Percentiles rank a stretch among this genome's conserved stretches.
Conservation (phyloP, 495 filamentous ascomycete species). For the Xylaria scruposa region DNA sequence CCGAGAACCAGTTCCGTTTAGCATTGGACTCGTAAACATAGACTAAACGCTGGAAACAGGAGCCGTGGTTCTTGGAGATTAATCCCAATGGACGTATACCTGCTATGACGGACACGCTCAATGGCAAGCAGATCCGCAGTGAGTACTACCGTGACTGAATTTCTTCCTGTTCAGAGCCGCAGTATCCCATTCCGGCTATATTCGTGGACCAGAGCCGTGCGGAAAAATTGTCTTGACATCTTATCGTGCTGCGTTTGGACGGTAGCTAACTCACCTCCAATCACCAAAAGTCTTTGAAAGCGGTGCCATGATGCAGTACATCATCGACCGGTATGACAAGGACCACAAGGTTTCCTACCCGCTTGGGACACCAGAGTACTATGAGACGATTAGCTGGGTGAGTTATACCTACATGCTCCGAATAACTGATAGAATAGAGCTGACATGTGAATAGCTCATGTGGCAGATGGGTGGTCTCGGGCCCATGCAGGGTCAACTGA, state of each 20-base stretch:
- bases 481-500: conserved; percentile 91
- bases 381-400: conserved; percentile 81
- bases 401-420: conserved; percentile 16
- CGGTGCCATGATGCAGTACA: conserved; percentile 86
- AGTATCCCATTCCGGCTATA: not conserved
- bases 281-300: conserved; percentile 70
- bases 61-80: conserved; percentile 84
- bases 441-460: conserved; percentile 40
- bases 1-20: not conserved
- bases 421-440: not conserved
- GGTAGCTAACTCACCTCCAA: not conserved
- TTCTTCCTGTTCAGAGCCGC: not conserved
- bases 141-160: not conserved
- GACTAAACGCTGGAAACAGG: conserved; percentile 34
- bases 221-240: not conserved
- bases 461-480: conserved; percentile 76
- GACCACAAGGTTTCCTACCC: conserved; percentile 88
- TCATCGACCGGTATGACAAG: conserved; percentile 79
- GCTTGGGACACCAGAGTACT: conserved; percentile 72
- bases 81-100: conserved; percentile 96
- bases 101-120: conserved; percentile 82
- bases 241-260: not conserved
- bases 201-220: not conserved
- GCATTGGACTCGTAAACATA: conserved; percentile 46
- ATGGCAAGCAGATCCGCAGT: conserved; percentile 70